Evolutionary conservation across 345 rosid species (phyloP).

Genomic region (Aurinia saxatilis): DNA sequence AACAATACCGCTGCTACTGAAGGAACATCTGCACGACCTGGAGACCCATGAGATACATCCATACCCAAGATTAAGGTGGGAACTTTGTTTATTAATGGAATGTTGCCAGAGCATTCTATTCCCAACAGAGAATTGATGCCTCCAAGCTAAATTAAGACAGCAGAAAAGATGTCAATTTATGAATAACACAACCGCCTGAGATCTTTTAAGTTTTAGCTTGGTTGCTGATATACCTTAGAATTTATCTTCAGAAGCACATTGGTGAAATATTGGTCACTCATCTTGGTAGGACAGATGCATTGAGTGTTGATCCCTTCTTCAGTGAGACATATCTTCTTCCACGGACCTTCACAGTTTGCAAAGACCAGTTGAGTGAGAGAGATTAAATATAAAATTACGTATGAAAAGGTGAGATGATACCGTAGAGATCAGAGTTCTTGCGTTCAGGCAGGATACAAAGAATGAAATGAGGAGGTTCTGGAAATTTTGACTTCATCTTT

Average conservation of each 20-base stretch:
- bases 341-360: conserved; percentile 52
- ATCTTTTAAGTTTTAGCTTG: background rate
- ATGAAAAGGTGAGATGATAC: conserved; percentile 31
- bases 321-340: conserved; percentile 72
- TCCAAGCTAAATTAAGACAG: conserved; percentile 53
- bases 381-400: background rate
- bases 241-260: conserved; percentile 88
- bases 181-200: background rate
- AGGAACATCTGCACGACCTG: conserved; percentile 68
- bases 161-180: conserved; percentile 9
- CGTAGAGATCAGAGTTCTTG: conserved; percentile 78
- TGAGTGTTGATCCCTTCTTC: conserved; percentile 74
- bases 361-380: conserved; percentile 5
- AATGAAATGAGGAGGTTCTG: conserved; percentile 52
- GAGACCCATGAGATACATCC: conserved; percentile 96
- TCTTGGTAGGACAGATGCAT: conserved; percentile 64
- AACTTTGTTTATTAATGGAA: conserved; percentile 52
- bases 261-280: conserved; percentile 77
- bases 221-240: conserved; percentile 52
- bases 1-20: conserved; percentile 71
- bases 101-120: conserved; percentile 39
- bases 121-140: conserved; percentile 88
- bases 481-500: conserved; percentile 45
- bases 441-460: conserved; percentile 74
- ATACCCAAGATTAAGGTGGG: conserved; percentile 95